Evolutionary conservation across 148 eudicot genomes (phyloP), one percentile per base, ranked within the genome.

Genomic region (Simmondsia chinensis): DNA sequence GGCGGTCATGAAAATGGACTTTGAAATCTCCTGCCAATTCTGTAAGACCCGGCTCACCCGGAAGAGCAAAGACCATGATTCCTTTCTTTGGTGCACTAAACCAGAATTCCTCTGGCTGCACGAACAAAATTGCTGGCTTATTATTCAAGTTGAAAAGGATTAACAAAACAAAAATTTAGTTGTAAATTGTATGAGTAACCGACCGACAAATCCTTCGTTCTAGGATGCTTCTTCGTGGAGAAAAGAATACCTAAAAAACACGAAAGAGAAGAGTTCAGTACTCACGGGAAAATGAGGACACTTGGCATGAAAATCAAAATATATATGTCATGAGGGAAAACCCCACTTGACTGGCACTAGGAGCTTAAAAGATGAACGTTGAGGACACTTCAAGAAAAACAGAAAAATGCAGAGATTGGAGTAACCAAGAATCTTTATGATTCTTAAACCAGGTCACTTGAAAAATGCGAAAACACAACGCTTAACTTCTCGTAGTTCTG

Each of bases 41-140:
- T 15, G 99, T 65, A 39, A 93, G 71, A 49, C 99, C 99, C 54
- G 99, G 99, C 69, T 86, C 99, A 34, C 99, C 99, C 29, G 96
- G 99, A 47, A 93, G 63, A 33, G 96, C 99, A 71, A 93, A 93
- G 46, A 93, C 96, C 86, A 82, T 75, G 35, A 86, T 68, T 47
- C 99, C 99, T 64, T 80, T 93, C 70, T 71, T 86, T 19, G 99
- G 96, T 47, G 96, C 94, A 72, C 63, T 77, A 72, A 93, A 93
- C 99, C 99, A 93, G 73, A 72, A 82, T 48, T 79, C 94, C 60
- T 93, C 99, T 32, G 99, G 77, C 99, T 93, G 87, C 68, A 56
- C 21, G 32, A n/a, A 50, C 5, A 54, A 20, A 9, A n/a, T 39
- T 4, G 60, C 7, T 13, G 39, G 30, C 20, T 59, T 25, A 65